phyloP scores from a whole-genome alignment of 2,329 filamentous ascomycete species.

The Daldinia sp. region DNA sequence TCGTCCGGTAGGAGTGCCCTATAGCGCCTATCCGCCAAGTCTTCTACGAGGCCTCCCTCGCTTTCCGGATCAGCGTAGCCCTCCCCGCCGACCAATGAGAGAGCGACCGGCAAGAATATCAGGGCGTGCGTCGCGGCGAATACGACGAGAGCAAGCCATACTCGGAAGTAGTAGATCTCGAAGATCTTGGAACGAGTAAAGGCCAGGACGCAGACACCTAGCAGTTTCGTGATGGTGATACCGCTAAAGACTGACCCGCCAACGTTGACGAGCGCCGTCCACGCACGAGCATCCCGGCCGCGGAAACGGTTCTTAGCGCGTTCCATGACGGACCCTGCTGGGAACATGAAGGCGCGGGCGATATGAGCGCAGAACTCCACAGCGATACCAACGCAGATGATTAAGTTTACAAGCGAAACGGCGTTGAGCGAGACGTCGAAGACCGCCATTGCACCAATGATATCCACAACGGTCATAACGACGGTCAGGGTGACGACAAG shows the following conservation, averaged over 20 bases:
- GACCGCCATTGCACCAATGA: constrained; percentile 94
- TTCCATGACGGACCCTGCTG: constrained; percentile 84
- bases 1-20: constrained; percentile 82
- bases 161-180: constrained; percentile 98
- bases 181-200: constrained; percentile 99
- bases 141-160: constrained; percentile 92
- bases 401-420: constrained; percentile 92
- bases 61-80: constrained; percentile 90
- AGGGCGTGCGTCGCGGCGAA: constrained; percentile 91
- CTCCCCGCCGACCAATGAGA: constrained; percentile 86
- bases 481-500: constrained; percentile 87
- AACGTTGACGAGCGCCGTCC: constrained; percentile 94
- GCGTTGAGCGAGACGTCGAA: constrained; percentile 92
- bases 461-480: constrained; percentile 92
- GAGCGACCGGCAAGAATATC: constrained; percentile 88
- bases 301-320: constrained; percentile 81
- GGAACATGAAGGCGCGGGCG: constrained; percentile 95
- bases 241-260: constrained; percentile 95
- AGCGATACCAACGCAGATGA: constrained; percentile 96
- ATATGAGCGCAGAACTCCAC: constrained; percentile 99
- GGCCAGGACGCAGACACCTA: constrained; percentile 91
- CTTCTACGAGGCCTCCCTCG: constrained; percentile 89
- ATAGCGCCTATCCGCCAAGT: constrained; percentile 83
- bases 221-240: constrained; percentile 94
- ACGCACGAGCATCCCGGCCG: constrained; percentile 85